Evolutionary conservation across 768 basidiomycete species (phyloP).

Genomic region (Boletus sp.): DNA sequence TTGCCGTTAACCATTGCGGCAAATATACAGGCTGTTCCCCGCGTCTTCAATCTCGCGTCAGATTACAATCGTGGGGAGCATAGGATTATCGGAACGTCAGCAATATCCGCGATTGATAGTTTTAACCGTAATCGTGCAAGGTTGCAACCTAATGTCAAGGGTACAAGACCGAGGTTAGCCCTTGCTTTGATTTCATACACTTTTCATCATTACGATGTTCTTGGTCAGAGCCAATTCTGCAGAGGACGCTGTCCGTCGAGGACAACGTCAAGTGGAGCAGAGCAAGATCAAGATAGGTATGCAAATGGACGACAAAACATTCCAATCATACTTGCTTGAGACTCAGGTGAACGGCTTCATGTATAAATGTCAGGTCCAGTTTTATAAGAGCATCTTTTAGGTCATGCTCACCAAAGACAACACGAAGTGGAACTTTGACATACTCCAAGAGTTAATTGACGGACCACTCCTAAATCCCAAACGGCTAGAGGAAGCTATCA

Average conservation of each 20-base stretch:
- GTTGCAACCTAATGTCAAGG: slow-evolving; percentile 57
- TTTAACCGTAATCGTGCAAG: slow-evolving; percentile 86
- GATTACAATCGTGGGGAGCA: slow-evolving; percentile 75
- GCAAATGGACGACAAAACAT: slow-evolving; percentile 94
- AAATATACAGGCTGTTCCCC: slow-evolving; percentile 81
- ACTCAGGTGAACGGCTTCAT: slow-evolving; percentile 58
- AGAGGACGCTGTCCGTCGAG: slow-evolving; percentile 82
- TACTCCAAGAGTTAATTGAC: slow-evolving; percentile 83
- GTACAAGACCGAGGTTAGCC: slow-evolving; percentile 61
- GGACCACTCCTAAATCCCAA: slow-evolving; percentile 90
- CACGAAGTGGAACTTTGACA: slow-evolving; percentile 89
- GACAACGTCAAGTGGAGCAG: slow-evolving; percentile 88
- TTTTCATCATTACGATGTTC: neutral
- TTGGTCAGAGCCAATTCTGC: slow-evolving; percentile 65
- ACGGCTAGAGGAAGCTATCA: slow-evolving; percentile 91
- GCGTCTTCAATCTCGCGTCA: slow-evolving; percentile 80
- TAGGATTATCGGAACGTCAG: slow-evolving; percentile 78
- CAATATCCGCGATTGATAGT: slow-evolving; percentile 86
- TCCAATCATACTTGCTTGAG: slow-evolving; percentile 80
- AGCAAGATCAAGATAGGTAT: slow-evolving; percentile 85
- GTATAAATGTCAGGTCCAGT: neutral
- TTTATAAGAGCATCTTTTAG: slow-evolving; percentile 35
- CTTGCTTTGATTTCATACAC: neutral
- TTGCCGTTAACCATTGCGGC: slow-evolving; percentile 81
- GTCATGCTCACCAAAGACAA: slow-evolving; percentile 87